Percentiles rank a stretch among this genome's conserved stretches.
Conservation (phyloP, 2,329 filamentous ascomycete genomes). For the Hawksworthiomyces lignivorus region DNA sequence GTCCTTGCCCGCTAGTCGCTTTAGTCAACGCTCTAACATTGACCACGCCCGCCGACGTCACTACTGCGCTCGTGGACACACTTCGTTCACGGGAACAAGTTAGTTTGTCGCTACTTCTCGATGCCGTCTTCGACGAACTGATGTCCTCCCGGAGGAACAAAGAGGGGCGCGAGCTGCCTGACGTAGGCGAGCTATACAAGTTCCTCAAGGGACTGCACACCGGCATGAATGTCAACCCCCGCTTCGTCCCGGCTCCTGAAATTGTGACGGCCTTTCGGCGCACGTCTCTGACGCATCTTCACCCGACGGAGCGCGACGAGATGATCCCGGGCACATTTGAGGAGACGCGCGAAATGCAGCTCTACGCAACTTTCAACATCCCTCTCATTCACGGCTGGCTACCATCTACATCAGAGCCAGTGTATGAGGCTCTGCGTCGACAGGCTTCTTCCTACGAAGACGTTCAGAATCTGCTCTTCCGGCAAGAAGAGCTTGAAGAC, state of each 20-base stretch:
- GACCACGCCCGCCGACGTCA: slow-evolving; percentile 59
- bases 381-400: slow-evolving; percentile 93
- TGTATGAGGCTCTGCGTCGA: slow-evolving; percentile 61
- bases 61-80: slow-evolving; percentile 70
- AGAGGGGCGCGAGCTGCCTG: slow-evolving; percentile 60
- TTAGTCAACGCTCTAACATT: slow-evolving; percentile 87
- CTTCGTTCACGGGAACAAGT: slow-evolving; percentile 78
- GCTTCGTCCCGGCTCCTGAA: slow-evolving; percentile 59
- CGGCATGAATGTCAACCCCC: slow-evolving; percentile 96
- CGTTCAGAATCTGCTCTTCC: slow-evolving; percentile 79
- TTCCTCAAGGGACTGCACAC: slow-evolving; percentile 88
- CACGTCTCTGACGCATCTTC: slow-evolving; percentile 44
- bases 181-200: slow-evolving; percentile 77
- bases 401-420: slow-evolving; percentile 58
- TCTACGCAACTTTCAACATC: slow-evolving; percentile 84
- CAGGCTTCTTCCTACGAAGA: slow-evolving; percentile 84
- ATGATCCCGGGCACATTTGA: slow-evolving; percentile 69
- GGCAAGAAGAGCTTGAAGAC: slow-evolving; percentile 79
- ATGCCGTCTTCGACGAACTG: slow-evolving; percentile 88
- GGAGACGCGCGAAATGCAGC: slow-evolving; percentile 76
- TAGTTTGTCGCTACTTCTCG: slow-evolving; percentile 74
- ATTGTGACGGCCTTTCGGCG: slow-evolving; percentile 39
- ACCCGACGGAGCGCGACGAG: slow-evolving; percentile 41
- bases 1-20: slow-evolving; percentile 86
- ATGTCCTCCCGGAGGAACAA: slow-evolving; percentile 67